phyloP scores from a whole-genome alignment of 768 basidiomycete genomes.

The Baorangia bicolor region DNA sequence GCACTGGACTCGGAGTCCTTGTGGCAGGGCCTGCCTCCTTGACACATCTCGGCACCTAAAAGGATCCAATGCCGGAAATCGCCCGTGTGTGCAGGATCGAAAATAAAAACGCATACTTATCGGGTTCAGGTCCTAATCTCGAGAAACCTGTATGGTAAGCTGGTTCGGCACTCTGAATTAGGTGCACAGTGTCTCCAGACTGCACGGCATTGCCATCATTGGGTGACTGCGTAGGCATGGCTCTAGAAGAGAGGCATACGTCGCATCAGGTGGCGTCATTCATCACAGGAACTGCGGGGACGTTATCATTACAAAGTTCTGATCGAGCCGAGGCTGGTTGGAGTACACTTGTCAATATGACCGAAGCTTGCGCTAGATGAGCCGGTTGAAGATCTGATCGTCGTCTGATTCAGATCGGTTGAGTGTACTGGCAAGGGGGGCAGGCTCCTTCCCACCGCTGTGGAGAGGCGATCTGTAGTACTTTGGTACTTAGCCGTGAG shows the following conservation, averaged over 20 bases:
- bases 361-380: background rate
- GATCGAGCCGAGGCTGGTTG: background rate
- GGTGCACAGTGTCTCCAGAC: background rate
- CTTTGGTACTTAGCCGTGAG: too few species aligned
- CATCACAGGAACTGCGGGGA: background rate
- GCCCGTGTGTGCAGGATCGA: background rate
- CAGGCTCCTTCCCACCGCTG: too few species aligned
- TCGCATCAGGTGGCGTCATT: background rate
- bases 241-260: background rate
- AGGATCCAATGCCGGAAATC: background rate
- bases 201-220: background rate
- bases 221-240: background rate
- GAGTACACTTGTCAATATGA: background rate
- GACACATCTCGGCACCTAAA: background rate
- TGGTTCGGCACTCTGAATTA: background rate
- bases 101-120: background rate
- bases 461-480: too few species aligned
- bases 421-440: background rate
- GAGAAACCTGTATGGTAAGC: background rate
- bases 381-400: too few species aligned
- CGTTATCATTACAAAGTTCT: background rate
- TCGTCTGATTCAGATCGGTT: background rate
- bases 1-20: background rate
- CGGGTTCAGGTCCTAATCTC: background rate
- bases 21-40: background rate